Evolutionary conservation across 1,284 basidiomycete genomes (phyloP), one percentile per base, ranked within the genome.

Genomic region (Takashimella koratensis): DNA sequence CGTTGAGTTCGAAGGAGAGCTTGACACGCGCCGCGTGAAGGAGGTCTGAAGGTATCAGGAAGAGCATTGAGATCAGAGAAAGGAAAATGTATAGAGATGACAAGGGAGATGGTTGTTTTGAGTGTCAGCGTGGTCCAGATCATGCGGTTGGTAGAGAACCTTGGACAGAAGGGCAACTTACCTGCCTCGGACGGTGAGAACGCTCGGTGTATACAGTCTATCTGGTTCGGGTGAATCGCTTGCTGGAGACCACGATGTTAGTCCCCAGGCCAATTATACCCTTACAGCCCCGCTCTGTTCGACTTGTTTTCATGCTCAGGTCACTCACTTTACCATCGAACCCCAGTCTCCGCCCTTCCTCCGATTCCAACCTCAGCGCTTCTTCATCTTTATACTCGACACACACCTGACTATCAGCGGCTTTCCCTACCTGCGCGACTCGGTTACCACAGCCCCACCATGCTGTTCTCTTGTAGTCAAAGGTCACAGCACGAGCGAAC

Each of bases 141-240:
- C 47, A n/a, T n/a, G n/a, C n/a, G n/a, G n/a, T n/a, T n/a, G n/a
- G n/a, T n/a, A n/a, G n/a, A n/a, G n/a, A n/a, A n/a, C n/a, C n/a
- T n/a, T n/a, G n/a, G 23, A 16, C 19, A 12, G 24, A 27, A n/a
- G 30, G 21, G 6, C 26, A 4, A 41, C 63, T 51, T 59, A 86
- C 90, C 90, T 74, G 84, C 76, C 19, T 80, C 73, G 0, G 83
- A 84, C 0, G 93, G 93, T 0, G 88, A 83, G 70, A 88, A 97
- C 0, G 85, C 86, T 3, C 80, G 75, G 61, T 93, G 89, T 40
- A 95, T 91, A 4, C 81, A 78, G 21, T 83, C 82, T 3, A 96
- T 83, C 74, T 98, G 94, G 12, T 78, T 79, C 0, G 94, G 93
- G 75, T 98, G 94, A 49, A 98, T 95, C 1, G 89, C 91, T 89